Evolutionary conservation across 768 basidiomycete species (phyloP).

Genomic region (Tremella yokohamensis): DNA sequence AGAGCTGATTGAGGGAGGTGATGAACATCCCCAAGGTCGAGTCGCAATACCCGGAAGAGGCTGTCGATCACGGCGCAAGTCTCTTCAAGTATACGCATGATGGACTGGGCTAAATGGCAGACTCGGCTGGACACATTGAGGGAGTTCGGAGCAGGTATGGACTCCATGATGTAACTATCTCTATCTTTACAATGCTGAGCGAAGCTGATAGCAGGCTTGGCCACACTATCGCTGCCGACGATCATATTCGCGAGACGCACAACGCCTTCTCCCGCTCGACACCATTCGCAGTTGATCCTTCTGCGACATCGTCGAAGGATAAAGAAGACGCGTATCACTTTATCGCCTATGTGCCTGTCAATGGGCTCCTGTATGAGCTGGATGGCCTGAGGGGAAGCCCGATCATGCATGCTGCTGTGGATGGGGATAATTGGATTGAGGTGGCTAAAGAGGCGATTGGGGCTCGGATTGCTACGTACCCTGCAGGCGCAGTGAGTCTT

Average conservation of each 20-base stretch:
- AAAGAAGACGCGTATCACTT: conserved; percentile 91
- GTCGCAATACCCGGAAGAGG: conserved; percentile 28
- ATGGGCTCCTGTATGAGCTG: conserved; percentile 83
- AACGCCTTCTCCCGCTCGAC: conserved; percentile 89
- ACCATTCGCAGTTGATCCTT: conserved; percentile 78
- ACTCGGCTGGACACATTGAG: conserved; percentile 68
- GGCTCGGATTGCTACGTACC: conserved; percentile 83
- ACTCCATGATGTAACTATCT: conserved; percentile 54
- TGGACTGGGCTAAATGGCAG: conserved; percentile 31
- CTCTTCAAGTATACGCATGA: neutral
- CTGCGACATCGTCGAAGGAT: conserved; percentile 60
- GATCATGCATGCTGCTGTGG: conserved; percentile 67
- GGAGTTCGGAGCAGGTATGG: conserved; percentile 78
- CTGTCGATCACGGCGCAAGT: conserved; percentile 45
- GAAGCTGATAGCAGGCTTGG: conserved; percentile 37
- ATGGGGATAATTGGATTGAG: conserved; percentile 66
- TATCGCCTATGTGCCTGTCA: conserved; percentile 81
- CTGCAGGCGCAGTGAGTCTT: conserved; percentile 71
- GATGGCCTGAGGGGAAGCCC: conserved; percentile 81
- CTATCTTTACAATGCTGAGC: neutral
- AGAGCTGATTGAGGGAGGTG: conserved; percentile 22
- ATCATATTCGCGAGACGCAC: conserved; percentile 61
- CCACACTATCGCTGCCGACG: conserved; percentile 49
- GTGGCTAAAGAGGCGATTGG: conserved; percentile 82
- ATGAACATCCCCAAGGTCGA: conserved; percentile 44